Evolutionary conservation across 768 basidiomycete genomes (phyloP), one percentile per base, ranked within the genome.

Genomic region (Tylopilus plumbeoviolaceoides): DNA sequence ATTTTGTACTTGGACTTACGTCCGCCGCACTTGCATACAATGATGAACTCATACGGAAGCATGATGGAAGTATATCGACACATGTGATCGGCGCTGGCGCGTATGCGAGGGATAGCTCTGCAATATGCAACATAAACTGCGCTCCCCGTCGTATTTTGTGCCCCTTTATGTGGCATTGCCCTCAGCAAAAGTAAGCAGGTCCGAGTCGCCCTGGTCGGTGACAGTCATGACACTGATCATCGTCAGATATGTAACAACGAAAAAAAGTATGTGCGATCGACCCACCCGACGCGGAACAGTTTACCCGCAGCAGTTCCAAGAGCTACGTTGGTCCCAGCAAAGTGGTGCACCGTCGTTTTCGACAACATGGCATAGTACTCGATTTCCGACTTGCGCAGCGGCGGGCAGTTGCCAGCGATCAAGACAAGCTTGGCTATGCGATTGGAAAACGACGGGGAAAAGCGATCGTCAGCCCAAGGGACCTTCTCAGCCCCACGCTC

Each of bases 281-380:
- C 80, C 47, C 50, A 92, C 91, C 92, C 95, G 56, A 98, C 95
- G 62, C 95, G 93, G 91, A 98, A 99, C 62, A 98, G 86, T 77
- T 95, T 95, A 72, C 97, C 97, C 54, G 97, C 95, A 72, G 97
- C 97, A 47, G 97, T 99, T 53, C 97, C 97, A 59, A 99, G 88
- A 55, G 95, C 91, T 63, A 98, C 93, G 71, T 99, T 99, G 59
- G 94, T 94, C 59, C 97, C 97, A 59, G 85, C 80, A 73, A 97
- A 99, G 78, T 98, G 95, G 77, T 98, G 97, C 52, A 98, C 95
- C 53, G 90, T 85, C 53, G 95, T 98, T 81, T 99, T 99, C 62
- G 94, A 97, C 71, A 99, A 82, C 95, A 97, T 97, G 77, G 94
- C 97, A 71, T 98, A 99, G 81, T 98, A 99, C 80, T 99, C 97